Evolutionary conservation across 164 flowering plant genomes (phyloP), one percentile per base, ranked within the genome.

Genomic region (Piper longum): DNA sequence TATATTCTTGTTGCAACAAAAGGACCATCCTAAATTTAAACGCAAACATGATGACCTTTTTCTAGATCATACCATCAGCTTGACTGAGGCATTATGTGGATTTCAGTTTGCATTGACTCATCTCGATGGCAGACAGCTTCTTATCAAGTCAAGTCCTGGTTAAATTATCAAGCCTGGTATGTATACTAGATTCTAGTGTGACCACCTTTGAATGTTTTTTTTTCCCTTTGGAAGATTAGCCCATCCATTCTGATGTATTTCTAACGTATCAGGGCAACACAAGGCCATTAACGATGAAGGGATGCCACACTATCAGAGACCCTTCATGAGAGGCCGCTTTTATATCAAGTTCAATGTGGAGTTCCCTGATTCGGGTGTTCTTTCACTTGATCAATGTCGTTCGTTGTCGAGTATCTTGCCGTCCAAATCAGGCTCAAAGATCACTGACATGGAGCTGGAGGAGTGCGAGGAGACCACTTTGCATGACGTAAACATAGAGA

Each of bases 241-340:
- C 7, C 11, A 45, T 41, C 12, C 14, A 2, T 26, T 9, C 3
- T n/a, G n/a, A 55, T 54, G 18, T 40, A 1, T 1, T 54, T 9
- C 62, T 45, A 41, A 40, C 16, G 7, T 48, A 67, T 54, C 79
- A 83, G 89, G 76, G 67, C 79, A 77, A 67, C 63, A 43, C 70
- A 85, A 85, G 69, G 86, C 88, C 1, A 82, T 83, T 43, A 82
- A 82, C 60, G 86, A 85, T 44, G 88, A 85, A 71, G 88, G 88
- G 19, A 85, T 83, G 91, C 91, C 90, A 0, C 76, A 74, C 36
- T 63, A 83, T 59, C 74, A 74, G 55, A 75, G 87, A 67, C 86
- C 90, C 0, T 83, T 85, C 77, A 80, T 85, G 76, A 83, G 75
- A 71, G 89, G 89, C n/a, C 57, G 71, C 41, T 74, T 83, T 2